A percentile compares a stretch with the other conserved stretches of the same genome.
phyloP scores from a whole-genome alignment of 805 yeast genomes.

The Torulaspora microellipsoides region DNA sequence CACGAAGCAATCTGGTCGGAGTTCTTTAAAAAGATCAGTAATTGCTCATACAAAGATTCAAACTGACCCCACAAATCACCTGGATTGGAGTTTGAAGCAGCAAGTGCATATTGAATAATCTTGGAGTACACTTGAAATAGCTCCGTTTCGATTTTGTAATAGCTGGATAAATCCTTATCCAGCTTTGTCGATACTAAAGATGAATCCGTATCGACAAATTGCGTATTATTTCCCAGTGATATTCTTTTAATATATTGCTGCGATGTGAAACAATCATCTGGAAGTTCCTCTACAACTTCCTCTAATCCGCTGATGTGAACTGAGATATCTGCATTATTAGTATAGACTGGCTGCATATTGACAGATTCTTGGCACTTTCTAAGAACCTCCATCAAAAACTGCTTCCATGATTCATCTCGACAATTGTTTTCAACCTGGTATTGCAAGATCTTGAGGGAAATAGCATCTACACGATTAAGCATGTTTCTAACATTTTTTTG shows the following conservation, averaged over 20 bases:
- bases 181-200: slow-evolving; percentile 12
- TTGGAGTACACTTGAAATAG: slow-evolving; percentile 18
- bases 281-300: background rate
- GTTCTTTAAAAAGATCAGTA: slow-evolving; percentile 16
- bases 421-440: slow-evolving; percentile 44
- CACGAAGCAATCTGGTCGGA: slow-evolving; percentile 17
- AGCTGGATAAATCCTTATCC: slow-evolving; percentile 16
- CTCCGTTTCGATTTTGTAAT: slow-evolving; percentile 17
- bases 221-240: slow-evolving; percentile 8
- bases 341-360: background rate
- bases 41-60: slow-evolving; percentile 16
- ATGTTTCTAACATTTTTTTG: slow-evolving; percentile 2
- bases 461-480: slow-evolving; percentile 3
- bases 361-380: slow-evolving; percentile 3
- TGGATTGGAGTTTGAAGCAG: slow-evolving; percentile 9
- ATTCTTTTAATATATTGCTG: slow-evolving; percentile 12
- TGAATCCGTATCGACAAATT: slow-evolving; percentile 1
- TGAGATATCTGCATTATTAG: background rate
- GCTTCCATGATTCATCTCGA: slow-evolving; percentile 3
- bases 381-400: slow-evolving; percentile 1
- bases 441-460: slow-evolving; percentile 65
- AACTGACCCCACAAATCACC: slow-evolving; percentile 14
- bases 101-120: slow-evolving; percentile 15
- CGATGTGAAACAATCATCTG: background rate
- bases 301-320: background rate